Base-by-base conservation (phyloP, 495 filamentous ascomycete species). In the Aspergillus bertholletiae region DNA sequence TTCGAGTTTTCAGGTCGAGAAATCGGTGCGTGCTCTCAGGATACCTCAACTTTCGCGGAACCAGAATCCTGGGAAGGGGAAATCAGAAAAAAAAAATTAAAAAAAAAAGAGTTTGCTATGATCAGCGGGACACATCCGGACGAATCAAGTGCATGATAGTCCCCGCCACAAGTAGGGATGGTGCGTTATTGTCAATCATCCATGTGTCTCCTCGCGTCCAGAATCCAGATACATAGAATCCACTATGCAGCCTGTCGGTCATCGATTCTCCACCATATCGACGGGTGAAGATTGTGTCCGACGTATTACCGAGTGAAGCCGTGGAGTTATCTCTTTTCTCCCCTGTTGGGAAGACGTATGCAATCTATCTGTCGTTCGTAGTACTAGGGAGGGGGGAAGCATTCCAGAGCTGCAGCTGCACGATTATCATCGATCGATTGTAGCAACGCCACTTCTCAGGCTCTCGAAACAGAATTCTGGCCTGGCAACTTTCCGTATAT, bases 351-450 rank as follows among this genome's bases (percentile, higher is more conserved):
- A 22, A 43, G 21, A 20, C 9, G 39, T 22, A 43, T 43, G 39
- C 20, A 18, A 22, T 18, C 2, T 43, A 21, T 22, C 17, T 22
- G 39, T 43, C 8, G 26, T 28, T 5, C 26, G 8, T 28, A 28
- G 26, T 28, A 28, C 26, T 28, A 28, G n/a, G 45, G 18, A 17
- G 24, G 24, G 23, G 22, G 46, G 46, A 20, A 35, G 28, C 46
- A 35, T 49, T 37, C 26, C 34, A 49, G 21, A 23, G 46, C 46
- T 49, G 46, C 46, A 49, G 28, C 46, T 49, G 46, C 46, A 49
- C 34, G 46, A 35, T 35, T 28, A 49, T 49, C 28, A 37, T 49
- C 46, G 28, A 35, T 49, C 46, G 5, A 37, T 24, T 48, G 46
- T 30, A 37, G 28, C 18, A 35, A 23, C 35, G 18, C 18, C 39